A percentile compares a stretch with the other conserved stretches of the same genome.
Evolutionary conservation across 148 eudicot genomes (phyloP).

Genomic region (Rhododendron mucronatum): DNA sequence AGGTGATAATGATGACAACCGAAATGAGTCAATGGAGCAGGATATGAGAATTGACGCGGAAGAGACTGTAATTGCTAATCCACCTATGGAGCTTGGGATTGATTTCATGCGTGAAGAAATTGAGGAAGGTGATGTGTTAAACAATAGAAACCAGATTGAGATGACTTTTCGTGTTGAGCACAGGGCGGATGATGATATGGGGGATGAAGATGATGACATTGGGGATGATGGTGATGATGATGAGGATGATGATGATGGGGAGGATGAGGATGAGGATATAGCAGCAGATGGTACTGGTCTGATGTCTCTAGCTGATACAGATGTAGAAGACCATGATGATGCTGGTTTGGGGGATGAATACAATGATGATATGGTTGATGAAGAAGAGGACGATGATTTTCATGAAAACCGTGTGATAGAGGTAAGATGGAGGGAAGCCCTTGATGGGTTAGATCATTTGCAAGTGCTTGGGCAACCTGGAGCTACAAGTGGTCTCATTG

Average conservation of each 20-base stretch:
- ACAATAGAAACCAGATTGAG: slow-evolving; percentile 44
- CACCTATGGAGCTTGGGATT: slow-evolving; percentile 47
- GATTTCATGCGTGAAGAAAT: slow-evolving; percentile 70
- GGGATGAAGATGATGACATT: slow-evolving; percentile 94
- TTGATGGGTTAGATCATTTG: slow-evolving; percentile 86
- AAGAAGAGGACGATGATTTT: slow-evolving; percentile 91
- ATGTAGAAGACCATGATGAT: slow-evolving; percentile 93
- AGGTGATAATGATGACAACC: slow-evolving; percentile 30
- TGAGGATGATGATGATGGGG: slow-evolving; percentile 87
- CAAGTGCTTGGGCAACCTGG: slow-evolving; percentile 87
- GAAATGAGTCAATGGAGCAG: slow-evolving; percentile 49
- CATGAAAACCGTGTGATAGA: slow-evolving; percentile 89
- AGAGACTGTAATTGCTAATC: slow-evolving; percentile 29
- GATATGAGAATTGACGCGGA: slow-evolving; percentile 62
- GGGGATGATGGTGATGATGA: slow-evolving; percentile 87
- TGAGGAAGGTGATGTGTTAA: slow-evolving; percentile 64
- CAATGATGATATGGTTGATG: slow-evolving; percentile 91
- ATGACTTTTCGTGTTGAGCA: slow-evolving; percentile 82
- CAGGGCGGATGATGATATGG: slow-evolving; percentile 70
- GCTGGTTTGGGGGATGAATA: slow-evolving; percentile 83
- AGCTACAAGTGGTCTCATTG: slow-evolving; percentile 62
- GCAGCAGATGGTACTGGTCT: slow-evolving; percentile 88
- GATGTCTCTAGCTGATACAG: slow-evolving; percentile 94
- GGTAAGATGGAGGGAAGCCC: slow-evolving; percentile 97
- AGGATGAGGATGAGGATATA: slow-evolving; percentile 93